Base-by-base conservation (phyloP, 1,284 basidiomycete species). In the Papiliotrema nemorosa region DNA sequence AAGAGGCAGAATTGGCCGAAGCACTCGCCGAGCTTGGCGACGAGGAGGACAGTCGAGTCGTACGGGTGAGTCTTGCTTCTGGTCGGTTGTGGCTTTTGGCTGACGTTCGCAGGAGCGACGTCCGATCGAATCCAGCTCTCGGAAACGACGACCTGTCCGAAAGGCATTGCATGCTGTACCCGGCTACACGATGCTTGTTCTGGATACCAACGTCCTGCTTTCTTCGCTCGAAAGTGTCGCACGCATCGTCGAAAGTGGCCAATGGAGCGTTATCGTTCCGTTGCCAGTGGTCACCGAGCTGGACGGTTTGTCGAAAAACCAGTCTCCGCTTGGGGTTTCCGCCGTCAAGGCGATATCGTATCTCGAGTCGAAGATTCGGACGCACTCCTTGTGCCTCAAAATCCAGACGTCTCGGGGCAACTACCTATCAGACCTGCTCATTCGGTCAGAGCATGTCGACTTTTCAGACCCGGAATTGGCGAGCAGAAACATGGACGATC, bases 211-310 rank as follows among this genome's bases (percentile, higher is more conserved):
- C 76, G 87, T 97, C 53, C 77, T 97, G 0, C 80, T 97, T 5
- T 87, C 88, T 0, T 87, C 87, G 0, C 77, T 94, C 5, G 73
- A 82, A 0, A 78, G 86, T 54, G 80, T 97, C 55, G 73, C 81
- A 2, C 80, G 84, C 12, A 78, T 97, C 52, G 80, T 97, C 52
- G 87, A 94, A 69, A 84, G 84, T 55, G 77, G 84, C 26, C 78
- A 78, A 37, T 98, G 91, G 91, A 96, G 88, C 0, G 79, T 96
- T 45, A 79, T 98, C 49, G 79, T 98, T 0, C 94, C 94, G 3
- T 81, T 97, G 2, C 91, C 91, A 0, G 94, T 96, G 49, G 82
- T 97, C 63, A 97, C 93, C 78, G 94, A 98, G 66, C 84, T 98
- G 10, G 94, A 98, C 62, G 91, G 93, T 13, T 81, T 97, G 29